Evolutionary conservation across 139 green algal genomes (phyloP), one percentile per base, ranked within the genome.

Genomic region (Parachlorella kessleri): DNA sequence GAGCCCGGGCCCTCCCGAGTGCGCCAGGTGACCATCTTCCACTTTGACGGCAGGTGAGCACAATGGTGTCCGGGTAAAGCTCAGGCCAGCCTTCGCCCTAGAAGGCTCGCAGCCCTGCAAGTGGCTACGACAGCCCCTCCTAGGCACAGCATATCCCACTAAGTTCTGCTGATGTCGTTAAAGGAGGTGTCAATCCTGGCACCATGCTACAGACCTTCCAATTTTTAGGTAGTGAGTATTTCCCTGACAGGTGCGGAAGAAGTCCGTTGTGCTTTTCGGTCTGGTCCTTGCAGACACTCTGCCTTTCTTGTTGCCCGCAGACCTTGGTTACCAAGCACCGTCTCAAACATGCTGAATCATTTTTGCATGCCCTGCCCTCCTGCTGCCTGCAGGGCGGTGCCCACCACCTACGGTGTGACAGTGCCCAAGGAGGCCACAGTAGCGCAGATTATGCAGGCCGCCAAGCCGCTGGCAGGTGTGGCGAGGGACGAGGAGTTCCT

Each of bases 1-100:
- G 54, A 73, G 1, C 2, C 72, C 0, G 32, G 39, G 28, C 66
- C 18, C 10, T 8, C 63, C 38, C 82, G 85, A 10, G 30, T 76
- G 32, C 81, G 82, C n/a, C 76, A 84, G 85, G 72, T 86, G 26
- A 79, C 64, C 64, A 72, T 79, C 64, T 33, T 72, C 8, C 74
- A 79, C 41, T 41, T 66, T 72, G 41, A 79, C 40, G 64, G 82
- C 38, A n/a, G n/a, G n/a, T n/a, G n/a, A n/a, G n/a, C n/a, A n/a
- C n/a, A n/a, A n/a, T n/a, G n/a, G n/a, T n/a, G n/a, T n/a, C n/a
- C n/a, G n/a, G n/a, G n/a, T n/a, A n/a, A n/a, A n/a, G n/a, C n/a
- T n/a, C n/a, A n/a, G n/a, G n/a, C n/a, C n/a, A n/a, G n/a, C n/a
- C n/a, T n/a, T n/a, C n/a, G n/a, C n/a, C n/a, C n/a, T n/a, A n/a